A percentile compares a stretch with the other conserved stretches of the same genome.
Evolutionary conservation across 345 rosid species (phyloP).

Genomic region (Gossypium sturtianum): DNA sequence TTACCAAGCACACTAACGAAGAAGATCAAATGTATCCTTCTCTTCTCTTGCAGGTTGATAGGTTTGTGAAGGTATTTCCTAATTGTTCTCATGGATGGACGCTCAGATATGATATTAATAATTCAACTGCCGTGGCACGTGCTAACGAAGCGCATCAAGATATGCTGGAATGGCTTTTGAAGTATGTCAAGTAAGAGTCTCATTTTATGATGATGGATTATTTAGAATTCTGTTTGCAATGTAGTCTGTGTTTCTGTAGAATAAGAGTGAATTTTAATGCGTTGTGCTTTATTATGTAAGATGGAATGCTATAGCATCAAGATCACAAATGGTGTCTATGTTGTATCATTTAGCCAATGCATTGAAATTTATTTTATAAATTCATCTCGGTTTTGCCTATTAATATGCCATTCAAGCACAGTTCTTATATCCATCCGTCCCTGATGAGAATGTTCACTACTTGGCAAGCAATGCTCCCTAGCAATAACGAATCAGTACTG

Average conservation of each 20-base stretch:
- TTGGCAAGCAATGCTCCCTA: too few species aligned
- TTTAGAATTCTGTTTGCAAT: background rate
- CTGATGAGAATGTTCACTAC: too few species aligned
- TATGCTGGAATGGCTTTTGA: slow-evolving; percentile 54
- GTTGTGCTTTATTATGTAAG: background rate
- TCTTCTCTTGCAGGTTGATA: slow-evolving; percentile 37
- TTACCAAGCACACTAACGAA: too few species aligned
- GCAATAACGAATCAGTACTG: too few species aligned
- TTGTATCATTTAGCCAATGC: background rate
- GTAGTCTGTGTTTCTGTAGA: background rate
- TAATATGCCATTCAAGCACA: too few species aligned
- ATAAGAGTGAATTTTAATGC: background rate
- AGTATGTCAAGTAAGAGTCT: slow-evolving; percentile 44
- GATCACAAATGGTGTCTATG: background rate
- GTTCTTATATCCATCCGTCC: too few species aligned
- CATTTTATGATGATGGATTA: background rate
- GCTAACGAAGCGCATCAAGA: slow-evolving; percentile 70
- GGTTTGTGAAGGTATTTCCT: slow-evolving; percentile 69
- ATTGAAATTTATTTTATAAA: background rate
- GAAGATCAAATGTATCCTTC: too few species aligned
- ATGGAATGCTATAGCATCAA: background rate
- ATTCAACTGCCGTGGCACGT: slow-evolving; percentile 40
- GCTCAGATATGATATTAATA: slow-evolving; percentile 44
- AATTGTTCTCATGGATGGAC: slow-evolving; percentile 71
- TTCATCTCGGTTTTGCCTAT: too few species aligned